A percentile compares a stretch with the other conserved stretches of the same genome.
Conservation (phyloP, 2,329 filamentous ascomycete genomes). For the Aureobasidium sp. region DNA sequence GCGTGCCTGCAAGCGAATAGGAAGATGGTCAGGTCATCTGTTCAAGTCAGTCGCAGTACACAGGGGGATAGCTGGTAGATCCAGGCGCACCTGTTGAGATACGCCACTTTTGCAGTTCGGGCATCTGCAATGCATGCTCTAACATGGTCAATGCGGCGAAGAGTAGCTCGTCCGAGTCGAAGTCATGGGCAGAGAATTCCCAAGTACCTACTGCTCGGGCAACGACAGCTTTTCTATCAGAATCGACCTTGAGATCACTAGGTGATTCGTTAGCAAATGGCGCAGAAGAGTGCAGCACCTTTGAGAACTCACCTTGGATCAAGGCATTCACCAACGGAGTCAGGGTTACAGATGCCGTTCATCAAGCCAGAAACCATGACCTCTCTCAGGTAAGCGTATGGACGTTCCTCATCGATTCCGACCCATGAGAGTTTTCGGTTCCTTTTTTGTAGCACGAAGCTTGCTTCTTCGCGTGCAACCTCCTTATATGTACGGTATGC, state of each 20-base stretch:
- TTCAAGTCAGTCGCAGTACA: slow-evolving; percentile 21
- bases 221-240: slow-evolving; percentile 59
- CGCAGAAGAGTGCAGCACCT: no score
- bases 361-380: slow-evolving; percentile 90
- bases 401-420: slow-evolving; percentile 74
- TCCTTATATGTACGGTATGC: slow-evolving; percentile 77
- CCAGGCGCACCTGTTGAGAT: slow-evolving; percentile 61
- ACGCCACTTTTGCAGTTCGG: slow-evolving; percentile 73
- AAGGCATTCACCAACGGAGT: slow-evolving; percentile 54
- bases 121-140: slow-evolving; percentile 75
- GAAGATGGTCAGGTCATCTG: slow-evolving; percentile 77
- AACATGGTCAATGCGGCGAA: slow-evolving; percentile 83
- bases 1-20: slow-evolving; percentile 81
- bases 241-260: slow-evolving; percentile 59
- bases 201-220: slow-evolving; percentile 67
- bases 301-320: slow-evolving; percentile 49
- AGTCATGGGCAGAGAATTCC: slow-evolving; percentile 85
- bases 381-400: slow-evolving; percentile 82
- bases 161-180: slow-evolving; percentile 82
- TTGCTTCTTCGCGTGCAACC: slow-evolving; percentile 64
- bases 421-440: slow-evolving; percentile 87
- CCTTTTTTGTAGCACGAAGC: slow-evolving; percentile 63
- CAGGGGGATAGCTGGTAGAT: slow-evolving; percentile 17
- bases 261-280: background rate
- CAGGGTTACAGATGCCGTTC: slow-evolving; percentile 75